phyloP scores from a whole-genome alignment of 805 yeast species.

The Yamadazyma phyllophila region DNA sequence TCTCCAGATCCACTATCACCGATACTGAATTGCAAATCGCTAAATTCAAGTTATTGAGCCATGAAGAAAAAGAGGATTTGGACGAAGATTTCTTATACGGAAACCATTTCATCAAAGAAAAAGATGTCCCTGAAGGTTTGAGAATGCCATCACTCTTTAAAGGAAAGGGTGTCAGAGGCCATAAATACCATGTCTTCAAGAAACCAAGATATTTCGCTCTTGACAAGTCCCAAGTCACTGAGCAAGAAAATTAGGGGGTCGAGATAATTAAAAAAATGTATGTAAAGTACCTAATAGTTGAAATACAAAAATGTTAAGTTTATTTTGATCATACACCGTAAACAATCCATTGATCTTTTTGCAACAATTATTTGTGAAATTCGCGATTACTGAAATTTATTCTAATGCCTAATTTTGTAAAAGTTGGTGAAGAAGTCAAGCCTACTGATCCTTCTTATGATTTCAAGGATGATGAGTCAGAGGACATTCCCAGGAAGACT shows the following conservation, averaged over 20 bases:
- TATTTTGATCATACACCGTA: too few relatives aligned
- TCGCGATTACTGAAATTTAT: neutral
- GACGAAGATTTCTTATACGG: slow-evolving; percentile 47
- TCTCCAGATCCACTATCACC: slow-evolving; percentile 88
- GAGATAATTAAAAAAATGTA: neutral
- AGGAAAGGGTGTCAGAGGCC: slow-evolving; percentile 94
- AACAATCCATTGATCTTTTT: neutral
- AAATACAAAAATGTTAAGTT: too few relatives aligned
- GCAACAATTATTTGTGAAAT: slow-evolving; percentile 2
- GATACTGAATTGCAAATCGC: slow-evolving; percentile 97
- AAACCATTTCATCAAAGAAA: slow-evolving; percentile 55
- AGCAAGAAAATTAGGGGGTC: neutral
- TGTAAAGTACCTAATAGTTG: too few relatives aligned
- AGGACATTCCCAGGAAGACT: slow-evolving; percentile 27
- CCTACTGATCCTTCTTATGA: neutral
- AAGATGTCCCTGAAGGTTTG: slow-evolving; percentile 54
- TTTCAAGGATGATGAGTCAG: neutral
- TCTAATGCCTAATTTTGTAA: slow-evolving; percentile 13
- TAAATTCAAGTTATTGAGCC: slow-evolving; percentile 65
- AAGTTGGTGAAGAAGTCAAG: slow-evolving; percentile 7
- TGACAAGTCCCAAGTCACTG: slow-evolving; percentile 9
- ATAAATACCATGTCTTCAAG: slow-evolving; percentile 89
- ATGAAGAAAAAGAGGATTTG: slow-evolving; percentile 29
- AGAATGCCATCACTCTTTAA: slow-evolving; percentile 76
- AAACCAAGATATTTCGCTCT: slow-evolving; percentile 78